A percentile compares a stretch with the other conserved stretches of the same genome.
phyloP scores from a whole-genome alignment of 169 alveolate species.

The Plasmodium berghei region DNA sequence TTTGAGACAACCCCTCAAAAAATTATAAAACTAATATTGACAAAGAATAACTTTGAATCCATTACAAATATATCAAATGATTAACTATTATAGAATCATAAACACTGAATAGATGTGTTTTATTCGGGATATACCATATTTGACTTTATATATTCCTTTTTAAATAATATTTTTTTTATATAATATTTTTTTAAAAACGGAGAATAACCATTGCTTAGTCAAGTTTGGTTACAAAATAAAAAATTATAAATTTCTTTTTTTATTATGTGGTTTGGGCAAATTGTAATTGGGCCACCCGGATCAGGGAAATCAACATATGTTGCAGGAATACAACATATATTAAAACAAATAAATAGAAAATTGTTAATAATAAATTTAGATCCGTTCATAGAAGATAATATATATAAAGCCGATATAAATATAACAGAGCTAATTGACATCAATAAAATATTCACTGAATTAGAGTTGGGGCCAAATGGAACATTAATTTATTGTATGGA shows the following conservation, averaged over 20 bases:
- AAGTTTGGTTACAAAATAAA: no score
- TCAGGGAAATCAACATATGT: slow-evolving; percentile 95
- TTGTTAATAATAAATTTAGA: slow-evolving; percentile 91
- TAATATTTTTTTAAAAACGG: no score
- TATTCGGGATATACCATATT: no score
- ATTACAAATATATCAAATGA: no score
- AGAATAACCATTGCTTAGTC: no score
- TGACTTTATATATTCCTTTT: no score
- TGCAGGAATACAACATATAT: slow-evolving; percentile 91
- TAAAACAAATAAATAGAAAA: slow-evolving; percentile 85
- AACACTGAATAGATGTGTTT: no score
- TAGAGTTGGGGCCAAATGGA: slow-evolving; percentile 96
- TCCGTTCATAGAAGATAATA: slow-evolving; percentile 92
- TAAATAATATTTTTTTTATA: no score
- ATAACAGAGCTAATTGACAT: slow-evolving; percentile 91
- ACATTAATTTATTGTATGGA: slow-evolving; percentile 95
- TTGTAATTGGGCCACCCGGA: slow-evolving; percentile 96
- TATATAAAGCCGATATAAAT: slow-evolving; percentile 90
- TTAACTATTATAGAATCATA: no score
- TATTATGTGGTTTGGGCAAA: slow-evolving; percentile 89
- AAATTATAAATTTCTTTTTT: neutral
- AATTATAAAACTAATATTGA: no score
- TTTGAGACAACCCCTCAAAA: no score
- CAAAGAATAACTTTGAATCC: no score
- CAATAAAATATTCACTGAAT: slow-evolving; percentile 89